phyloP scores from a whole-genome alignment of 176 grass and related monocot genomes.

The Elaeis guineensis region DNA sequence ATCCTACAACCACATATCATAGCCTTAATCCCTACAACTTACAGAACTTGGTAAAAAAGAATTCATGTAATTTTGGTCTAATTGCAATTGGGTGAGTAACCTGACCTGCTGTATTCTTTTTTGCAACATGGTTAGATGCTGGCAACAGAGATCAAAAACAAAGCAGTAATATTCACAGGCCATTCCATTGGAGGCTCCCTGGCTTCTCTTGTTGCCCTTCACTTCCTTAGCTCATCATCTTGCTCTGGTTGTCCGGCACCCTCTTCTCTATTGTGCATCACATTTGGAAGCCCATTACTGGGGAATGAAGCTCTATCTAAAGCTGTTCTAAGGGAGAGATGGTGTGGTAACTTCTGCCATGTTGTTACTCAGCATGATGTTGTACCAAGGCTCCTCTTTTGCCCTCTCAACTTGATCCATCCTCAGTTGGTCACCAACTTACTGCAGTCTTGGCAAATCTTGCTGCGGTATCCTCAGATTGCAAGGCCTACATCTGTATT shows the following conservation, averaged over 20 bases:
- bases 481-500: background rate
- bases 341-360: slow-evolving; percentile 72
- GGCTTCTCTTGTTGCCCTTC: slow-evolving; percentile 50
- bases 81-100: too few species aligned
- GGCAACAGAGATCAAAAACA: slow-evolving; percentile 55
- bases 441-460: slow-evolving; percentile 46
- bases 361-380: slow-evolving; percentile 71
- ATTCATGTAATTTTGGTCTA: too few species aligned
- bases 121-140: slow-evolving; percentile 32
- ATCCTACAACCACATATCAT: too few species aligned
- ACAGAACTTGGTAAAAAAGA: too few species aligned
- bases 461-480: slow-evolving; percentile 5
- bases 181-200: slow-evolving; percentile 71
- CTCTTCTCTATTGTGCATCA: slow-evolving; percentile 14
- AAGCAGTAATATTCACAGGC: slow-evolving; percentile 79
- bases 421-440: background rate
- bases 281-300: slow-evolving; percentile 73
- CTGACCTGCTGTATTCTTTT: too few species aligned
- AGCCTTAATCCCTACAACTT: too few species aligned
- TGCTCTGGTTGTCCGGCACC: slow-evolving; percentile 6
- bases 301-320: slow-evolving; percentile 58
- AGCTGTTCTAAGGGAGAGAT: slow-evolving; percentile 65
- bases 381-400: slow-evolving; percentile 76
- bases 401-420: slow-evolving; percentile 36
- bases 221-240: slow-evolving; percentile 59